phyloP scores from a whole-genome alignment of 192 early-diverging fungal genomes.

The Backusella mclennaniae region DNA sequence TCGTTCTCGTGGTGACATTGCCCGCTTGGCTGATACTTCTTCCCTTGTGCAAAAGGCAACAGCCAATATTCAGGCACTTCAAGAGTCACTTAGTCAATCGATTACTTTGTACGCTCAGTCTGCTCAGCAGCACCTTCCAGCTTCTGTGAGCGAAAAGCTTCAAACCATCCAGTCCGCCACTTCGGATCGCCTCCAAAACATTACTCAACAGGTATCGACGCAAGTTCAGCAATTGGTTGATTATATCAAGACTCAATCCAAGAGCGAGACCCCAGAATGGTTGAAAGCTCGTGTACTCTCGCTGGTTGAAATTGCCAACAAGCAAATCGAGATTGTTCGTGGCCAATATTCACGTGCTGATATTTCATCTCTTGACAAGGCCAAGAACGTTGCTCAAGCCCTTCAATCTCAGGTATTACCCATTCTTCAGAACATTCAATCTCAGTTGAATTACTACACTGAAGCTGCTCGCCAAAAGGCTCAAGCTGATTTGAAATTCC shows the following conservation, averaged over 20 bases:
- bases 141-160: constrained; percentile 22
- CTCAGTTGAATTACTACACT: constrained; percentile 26
- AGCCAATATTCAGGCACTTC: constrained; percentile 18
- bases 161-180: constrained; percentile 9
- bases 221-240: constrained; percentile 36
- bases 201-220: constrained; percentile 24
- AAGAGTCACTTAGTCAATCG: constrained; percentile 22
- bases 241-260: constrained; percentile 45
- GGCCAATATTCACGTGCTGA: constrained; percentile 43
- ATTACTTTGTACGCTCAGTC: constrained; percentile 27
- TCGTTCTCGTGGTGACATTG: constrained; percentile 22
- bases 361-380: constrained; percentile 47
- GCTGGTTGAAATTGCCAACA: constrained; percentile 41
- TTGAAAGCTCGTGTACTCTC: constrained; percentile 45
- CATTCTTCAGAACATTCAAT: constrained; percentile 42
- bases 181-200: constrained; percentile 14
- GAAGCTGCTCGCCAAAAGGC: constrained; percentile 24
- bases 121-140: constrained; percentile 18
- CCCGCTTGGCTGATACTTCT: constrained; percentile 22
- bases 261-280: constrained; percentile 43
- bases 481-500: constrained; percentile 28
- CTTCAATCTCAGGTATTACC: constrained; percentile 50
- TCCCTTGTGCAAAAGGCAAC: constrained; percentile 23
- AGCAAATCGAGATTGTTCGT: constrained; percentile 43
- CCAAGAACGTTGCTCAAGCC: constrained; percentile 48